Evolutionary conservation across 225 moss, liverwort and hornwort genomes (phyloP).

Genomic region (Marchantia polymorpha): DNA sequence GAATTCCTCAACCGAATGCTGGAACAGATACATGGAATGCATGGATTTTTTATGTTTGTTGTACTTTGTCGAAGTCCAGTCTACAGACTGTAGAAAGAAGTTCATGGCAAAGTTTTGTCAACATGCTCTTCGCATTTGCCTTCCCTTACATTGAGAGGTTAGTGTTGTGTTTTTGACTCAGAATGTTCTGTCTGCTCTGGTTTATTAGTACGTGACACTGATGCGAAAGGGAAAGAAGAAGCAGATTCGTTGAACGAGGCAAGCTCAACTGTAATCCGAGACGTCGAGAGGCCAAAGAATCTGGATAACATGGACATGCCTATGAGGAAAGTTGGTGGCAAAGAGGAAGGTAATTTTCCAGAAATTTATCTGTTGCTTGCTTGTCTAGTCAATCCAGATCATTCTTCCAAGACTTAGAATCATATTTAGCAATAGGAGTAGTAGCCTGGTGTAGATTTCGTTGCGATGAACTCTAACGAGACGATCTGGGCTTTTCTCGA

Average conservation of each 20-base stretch:
- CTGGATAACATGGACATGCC: slow-evolving; percentile 80
- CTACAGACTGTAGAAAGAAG: too few species aligned
- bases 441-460: not conserved
- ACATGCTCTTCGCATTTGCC: too few species aligned
- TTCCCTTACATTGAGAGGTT: not conserved
- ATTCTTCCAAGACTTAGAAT: not conserved
- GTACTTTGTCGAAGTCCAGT: too few species aligned
- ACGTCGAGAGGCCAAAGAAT: slow-evolving; percentile 53
- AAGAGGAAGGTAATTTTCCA: slow-evolving; percentile 47
- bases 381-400: not conserved
- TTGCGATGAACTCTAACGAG: not conserved
- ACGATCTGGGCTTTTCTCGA: not conserved
- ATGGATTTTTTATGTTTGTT: too few species aligned
- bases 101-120: too few species aligned
- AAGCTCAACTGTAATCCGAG: not conserved
- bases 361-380: not conserved
- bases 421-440: not conserved
- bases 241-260: not conserved
- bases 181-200: not conserved
- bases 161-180: not conserved
- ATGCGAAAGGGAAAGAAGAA: not conserved
- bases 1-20: too few species aligned
- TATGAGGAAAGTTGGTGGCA: slow-evolving; percentile 44
- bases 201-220: not conserved
- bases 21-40: too few species aligned